Evolutionary conservation across 345 rosid species (phyloP).

Genomic region (Anacardium occidentale): DNA sequence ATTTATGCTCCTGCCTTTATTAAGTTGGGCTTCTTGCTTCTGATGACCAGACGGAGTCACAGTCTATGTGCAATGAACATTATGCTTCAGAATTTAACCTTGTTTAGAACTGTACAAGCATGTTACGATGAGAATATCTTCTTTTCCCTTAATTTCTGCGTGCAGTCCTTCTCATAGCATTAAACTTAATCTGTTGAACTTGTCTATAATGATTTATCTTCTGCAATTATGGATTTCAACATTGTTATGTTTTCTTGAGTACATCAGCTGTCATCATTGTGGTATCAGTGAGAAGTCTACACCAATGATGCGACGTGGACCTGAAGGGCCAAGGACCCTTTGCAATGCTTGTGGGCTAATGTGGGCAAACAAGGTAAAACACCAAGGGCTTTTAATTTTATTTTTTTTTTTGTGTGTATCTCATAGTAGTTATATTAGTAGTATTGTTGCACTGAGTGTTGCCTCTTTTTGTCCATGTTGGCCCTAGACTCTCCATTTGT

Average conservation of each 20-base stretch:
- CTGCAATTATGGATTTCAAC: constrained; percentile 11
- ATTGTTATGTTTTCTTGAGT: constrained; percentile 18
- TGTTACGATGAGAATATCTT: not conserved
- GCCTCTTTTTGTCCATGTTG: not conserved
- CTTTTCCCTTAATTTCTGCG: constrained; percentile 2
- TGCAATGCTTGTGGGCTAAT: constrained; percentile 76
- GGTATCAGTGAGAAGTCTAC: constrained; percentile 59
- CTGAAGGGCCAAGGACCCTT: constrained; percentile 73
- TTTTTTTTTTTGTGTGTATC: not conserved
- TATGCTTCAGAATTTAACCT: not conserved
- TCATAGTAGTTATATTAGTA: not conserved
- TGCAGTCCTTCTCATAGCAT: not conserved
- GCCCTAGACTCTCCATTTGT: not conserved
- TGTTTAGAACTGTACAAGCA: not conserved
- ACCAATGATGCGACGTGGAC: constrained; percentile 77
- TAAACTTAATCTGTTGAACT: constrained; percentile 13
- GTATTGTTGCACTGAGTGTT: not conserved
- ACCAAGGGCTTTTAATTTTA: no score
- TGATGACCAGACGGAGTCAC: not conserved
- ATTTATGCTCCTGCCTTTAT: not conserved
- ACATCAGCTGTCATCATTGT: constrained; percentile 56
- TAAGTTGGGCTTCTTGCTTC: not conserved
- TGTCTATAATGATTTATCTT: not conserved
- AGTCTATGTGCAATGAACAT: not conserved
- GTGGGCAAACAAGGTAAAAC: constrained; percentile 70